Percentiles rank a stretch among this genome's conserved stretches.
These are phyloP conservation scores for Croton laevigatus DNA, from an alignment of 441 rosid genomes.

Conservation along the genomic window DNA sequence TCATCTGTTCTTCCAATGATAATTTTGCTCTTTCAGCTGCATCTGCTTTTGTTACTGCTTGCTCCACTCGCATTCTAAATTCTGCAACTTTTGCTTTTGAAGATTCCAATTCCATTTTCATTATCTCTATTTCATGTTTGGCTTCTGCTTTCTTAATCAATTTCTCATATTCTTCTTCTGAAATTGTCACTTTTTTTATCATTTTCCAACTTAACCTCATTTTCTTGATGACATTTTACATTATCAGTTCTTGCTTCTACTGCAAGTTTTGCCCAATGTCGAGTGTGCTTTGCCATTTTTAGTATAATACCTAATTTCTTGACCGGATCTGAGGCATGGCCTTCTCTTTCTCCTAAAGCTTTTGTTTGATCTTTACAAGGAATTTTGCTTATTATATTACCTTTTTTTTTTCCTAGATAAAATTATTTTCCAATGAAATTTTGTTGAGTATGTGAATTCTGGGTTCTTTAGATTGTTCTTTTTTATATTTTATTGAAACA, in stretches of 20 bases:
- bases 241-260: constrained; percentile 35
- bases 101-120: constrained; percentile 40
- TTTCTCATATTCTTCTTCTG: constrained; percentile 34
- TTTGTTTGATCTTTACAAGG: too few species aligned
- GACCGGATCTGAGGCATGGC: too few species aligned
- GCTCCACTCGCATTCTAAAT: constrained; percentile 48
- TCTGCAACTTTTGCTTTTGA: constrained; percentile 35
- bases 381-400: not conserved
- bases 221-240: constrained; percentile 22
- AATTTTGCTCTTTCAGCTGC: constrained; percentile 50
- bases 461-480: not conserved
- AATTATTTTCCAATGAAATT: constrained; percentile 3
- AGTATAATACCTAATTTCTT: too few species aligned
- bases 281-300: too few species aligned
- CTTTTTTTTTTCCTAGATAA: not conserved
- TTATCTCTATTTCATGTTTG: constrained; percentile 24
- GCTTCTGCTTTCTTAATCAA: constrained; percentile 24
- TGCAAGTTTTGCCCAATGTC: constrained; percentile 30
- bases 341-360: too few species aligned
- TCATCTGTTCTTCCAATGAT: constrained; percentile 40
- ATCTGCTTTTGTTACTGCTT: constrained; percentile 48
- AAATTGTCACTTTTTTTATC: constrained; percentile 23
- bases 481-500: not conserved
- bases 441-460: constrained; percentile 4
- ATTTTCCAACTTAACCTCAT: too few species aligned